Evolutionary conservation across 2,329 filamentous ascomycete species (phyloP).

Genomic region (Madurella fahalii): DNA sequence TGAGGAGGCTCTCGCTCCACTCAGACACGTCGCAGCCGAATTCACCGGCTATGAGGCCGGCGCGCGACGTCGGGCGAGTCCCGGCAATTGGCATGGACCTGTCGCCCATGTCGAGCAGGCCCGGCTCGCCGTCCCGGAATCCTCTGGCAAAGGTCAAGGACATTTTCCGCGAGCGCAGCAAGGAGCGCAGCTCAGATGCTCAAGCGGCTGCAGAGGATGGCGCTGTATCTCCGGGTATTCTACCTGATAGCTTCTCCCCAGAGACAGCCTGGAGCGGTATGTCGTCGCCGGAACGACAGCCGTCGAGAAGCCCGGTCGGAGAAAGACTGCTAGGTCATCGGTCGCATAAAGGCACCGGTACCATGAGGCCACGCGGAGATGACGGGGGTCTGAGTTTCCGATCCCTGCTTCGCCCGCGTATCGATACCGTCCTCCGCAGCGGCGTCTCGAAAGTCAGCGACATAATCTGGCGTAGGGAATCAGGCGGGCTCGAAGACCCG

Average conservation of each 20-base stretch:
- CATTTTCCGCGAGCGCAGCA: constrained; percentile 52
- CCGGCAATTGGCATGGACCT: constrained; percentile 59
- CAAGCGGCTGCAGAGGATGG: constrained; percentile 34
- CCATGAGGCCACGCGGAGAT: constrained; percentile 42
- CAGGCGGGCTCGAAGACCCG: constrained; percentile 30
- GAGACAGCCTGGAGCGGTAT: constrained; percentile 29
- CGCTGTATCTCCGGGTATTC: constrained; percentile 18
- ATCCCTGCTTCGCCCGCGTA: constrained; percentile 72
- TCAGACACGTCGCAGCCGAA: constrained; percentile 45
- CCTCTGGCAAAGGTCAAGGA: constrained; percentile 53
- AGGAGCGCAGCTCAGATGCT: constrained; percentile 39
- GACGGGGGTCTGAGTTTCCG: constrained; percentile 55
- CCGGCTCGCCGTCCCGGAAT: constrained; percentile 60
- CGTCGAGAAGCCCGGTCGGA: constrained; percentile 40
- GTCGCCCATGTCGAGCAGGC: constrained; percentile 59
- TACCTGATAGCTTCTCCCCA: constrained; percentile 26
- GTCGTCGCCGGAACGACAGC: constrained; percentile 28
- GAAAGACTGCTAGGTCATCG: constrained; percentile 40
- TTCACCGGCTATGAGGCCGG: constrained; percentile 49
- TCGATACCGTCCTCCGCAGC: constrained; percentile 66
- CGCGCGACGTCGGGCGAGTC: constrained; percentile 46
- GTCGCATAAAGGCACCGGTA: constrained; percentile 46
- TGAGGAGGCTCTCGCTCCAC: constrained; percentile 40
- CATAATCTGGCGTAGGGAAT: constrained; percentile 54
- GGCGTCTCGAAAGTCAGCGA: constrained; percentile 55